Conservation (phyloP, 805 yeast genomes). For the Blastobotrys americana region DNA sequence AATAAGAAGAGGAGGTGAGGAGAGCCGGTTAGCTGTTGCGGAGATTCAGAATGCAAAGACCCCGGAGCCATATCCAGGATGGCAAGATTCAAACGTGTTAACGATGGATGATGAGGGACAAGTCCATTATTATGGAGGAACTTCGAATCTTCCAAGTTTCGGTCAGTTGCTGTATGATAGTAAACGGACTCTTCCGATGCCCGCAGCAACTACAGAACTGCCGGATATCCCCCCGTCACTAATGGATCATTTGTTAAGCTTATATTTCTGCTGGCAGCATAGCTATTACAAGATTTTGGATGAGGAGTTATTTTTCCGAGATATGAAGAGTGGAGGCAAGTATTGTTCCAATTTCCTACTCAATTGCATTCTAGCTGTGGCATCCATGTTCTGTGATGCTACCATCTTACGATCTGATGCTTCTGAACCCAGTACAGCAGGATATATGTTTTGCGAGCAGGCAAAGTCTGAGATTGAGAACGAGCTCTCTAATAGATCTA, state of each 20-base stretch:
- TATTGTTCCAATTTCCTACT: conserved; percentile 16
- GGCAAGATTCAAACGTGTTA: conserved; percentile 10
- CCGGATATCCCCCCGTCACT: conserved; percentile 11
- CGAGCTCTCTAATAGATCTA: conserved; percentile 12
- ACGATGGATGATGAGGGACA: conserved; percentile 17
- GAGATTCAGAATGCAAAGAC: conserved; percentile 9
- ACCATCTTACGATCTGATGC: conserved; percentile 14
- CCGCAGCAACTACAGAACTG: background rate
- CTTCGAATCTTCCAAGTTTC: conserved; percentile 14
- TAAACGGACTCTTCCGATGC: conserved; percentile 1
- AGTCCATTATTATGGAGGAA: conserved; percentile 18
- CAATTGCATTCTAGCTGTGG: conserved; percentile 17
- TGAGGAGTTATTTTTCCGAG: conserved; percentile 15
- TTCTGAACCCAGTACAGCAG: conserved; percentile 15
- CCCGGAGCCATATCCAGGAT: conserved; percentile 5
- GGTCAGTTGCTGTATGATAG: conserved; percentile 3
- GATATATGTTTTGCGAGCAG: conserved; percentile 17
- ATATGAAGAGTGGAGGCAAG: conserved; percentile 13
- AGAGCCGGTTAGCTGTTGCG: conserved; percentile 9
- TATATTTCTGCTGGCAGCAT: conserved; percentile 21
- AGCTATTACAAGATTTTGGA: conserved; percentile 16
- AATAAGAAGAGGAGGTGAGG: conserved; percentile 14
- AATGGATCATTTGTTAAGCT: conserved; percentile 14
- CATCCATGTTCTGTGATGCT: conserved; percentile 14
- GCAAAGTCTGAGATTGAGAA: conserved; percentile 13